Evolutionary conservation across 2,329 filamentous ascomycete species (phyloP).

Genomic region (Calonectria multiphialidica): DNA sequence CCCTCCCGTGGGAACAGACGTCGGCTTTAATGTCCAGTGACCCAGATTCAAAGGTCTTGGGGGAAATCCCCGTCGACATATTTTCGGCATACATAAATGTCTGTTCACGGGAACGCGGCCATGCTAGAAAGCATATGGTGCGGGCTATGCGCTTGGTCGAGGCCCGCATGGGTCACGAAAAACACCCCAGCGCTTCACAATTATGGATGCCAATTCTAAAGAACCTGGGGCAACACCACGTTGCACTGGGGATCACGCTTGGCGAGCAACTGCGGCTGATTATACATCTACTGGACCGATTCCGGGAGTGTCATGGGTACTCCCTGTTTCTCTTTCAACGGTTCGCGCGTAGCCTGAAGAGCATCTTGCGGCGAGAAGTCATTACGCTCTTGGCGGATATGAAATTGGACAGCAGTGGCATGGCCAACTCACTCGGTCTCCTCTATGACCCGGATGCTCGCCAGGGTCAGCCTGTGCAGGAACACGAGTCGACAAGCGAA

Average conservation of each 20-base stretch:
- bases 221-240: constrained; percentile 46
- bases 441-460: constrained; percentile 33
- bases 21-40: constrained; percentile 34
- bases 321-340: constrained; percentile 39
- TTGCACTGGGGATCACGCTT: constrained; percentile 42
- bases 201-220: constrained; percentile 52
- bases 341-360: constrained; percentile 40
- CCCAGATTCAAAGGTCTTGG: constrained; percentile 41
- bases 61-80: constrained; percentile 44
- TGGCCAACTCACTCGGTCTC: constrained; percentile 23
- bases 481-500: constrained; percentile 10
- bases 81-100: constrained; percentile 64
- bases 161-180: constrained; percentile 37
- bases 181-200: constrained; percentile 44
- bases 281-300: constrained; percentile 42
- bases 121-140: constrained; percentile 41
- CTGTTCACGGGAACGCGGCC: constrained; percentile 39
- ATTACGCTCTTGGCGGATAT: constrained; percentile 33
- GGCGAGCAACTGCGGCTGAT: constrained; percentile 47
- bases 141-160: constrained; percentile 48
- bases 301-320: constrained; percentile 42
- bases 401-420: constrained; percentile 23
- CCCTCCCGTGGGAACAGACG: constrained; percentile 25
- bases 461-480: constrained; percentile 20
- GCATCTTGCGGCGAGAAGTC: constrained; percentile 43